Conservation (phyloP, 768 basidiomycete genomes). For the Termitomyces heimii region DNA sequence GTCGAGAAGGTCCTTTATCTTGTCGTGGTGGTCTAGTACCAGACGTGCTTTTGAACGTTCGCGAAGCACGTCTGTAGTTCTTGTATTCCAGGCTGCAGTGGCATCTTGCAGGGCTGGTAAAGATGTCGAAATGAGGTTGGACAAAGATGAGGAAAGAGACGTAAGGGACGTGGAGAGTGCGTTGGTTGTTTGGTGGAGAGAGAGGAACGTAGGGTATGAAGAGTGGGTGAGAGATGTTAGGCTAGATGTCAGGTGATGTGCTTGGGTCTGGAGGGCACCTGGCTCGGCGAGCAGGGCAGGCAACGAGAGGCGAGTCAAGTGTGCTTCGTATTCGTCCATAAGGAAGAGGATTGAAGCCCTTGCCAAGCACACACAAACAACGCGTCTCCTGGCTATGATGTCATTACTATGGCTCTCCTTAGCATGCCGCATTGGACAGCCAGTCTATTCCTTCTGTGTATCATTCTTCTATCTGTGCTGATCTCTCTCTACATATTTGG, state of each 20-base stretch:
- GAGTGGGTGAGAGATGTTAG: conserved; percentile 86
- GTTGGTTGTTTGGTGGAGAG: conserved; percentile 76
- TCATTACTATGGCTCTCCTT: background rate
- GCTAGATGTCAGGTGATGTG: conserved; percentile 83
- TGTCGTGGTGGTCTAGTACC: conserved; percentile 93
- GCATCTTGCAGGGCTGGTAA: conserved; percentile 75
- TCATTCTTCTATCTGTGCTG: background rate
- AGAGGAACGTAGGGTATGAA: conserved; percentile 88
- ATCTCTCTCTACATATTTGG: background rate
- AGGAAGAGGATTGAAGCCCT: background rate
- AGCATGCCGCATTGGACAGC: background rate
- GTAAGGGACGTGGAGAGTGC: conserved; percentile 68
- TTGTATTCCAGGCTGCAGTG: conserved; percentile 64
- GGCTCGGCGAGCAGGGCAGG: conserved; percentile 71
- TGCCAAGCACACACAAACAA: conserved; percentile 11
- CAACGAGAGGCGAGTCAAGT: conserved; percentile 62
- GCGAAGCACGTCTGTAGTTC: conserved; percentile 68
- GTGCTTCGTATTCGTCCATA: conserved; percentile 46
- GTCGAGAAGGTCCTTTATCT: conserved; percentile 87
- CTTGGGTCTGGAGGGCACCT: conserved; percentile 70
- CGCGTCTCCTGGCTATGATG: conserved; percentile 3
- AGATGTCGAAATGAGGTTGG: conserved; percentile 54
- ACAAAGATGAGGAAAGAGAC: conserved; percentile 70
- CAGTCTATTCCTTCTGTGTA: background rate
- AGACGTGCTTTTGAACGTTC: conserved; percentile 72